A percentile compares a stretch with the other conserved stretches of the same genome.
Evolutionary conservation across 2,329 filamentous ascomycete genomes (phyloP).

Genomic region (Penicillium sp.): DNA sequence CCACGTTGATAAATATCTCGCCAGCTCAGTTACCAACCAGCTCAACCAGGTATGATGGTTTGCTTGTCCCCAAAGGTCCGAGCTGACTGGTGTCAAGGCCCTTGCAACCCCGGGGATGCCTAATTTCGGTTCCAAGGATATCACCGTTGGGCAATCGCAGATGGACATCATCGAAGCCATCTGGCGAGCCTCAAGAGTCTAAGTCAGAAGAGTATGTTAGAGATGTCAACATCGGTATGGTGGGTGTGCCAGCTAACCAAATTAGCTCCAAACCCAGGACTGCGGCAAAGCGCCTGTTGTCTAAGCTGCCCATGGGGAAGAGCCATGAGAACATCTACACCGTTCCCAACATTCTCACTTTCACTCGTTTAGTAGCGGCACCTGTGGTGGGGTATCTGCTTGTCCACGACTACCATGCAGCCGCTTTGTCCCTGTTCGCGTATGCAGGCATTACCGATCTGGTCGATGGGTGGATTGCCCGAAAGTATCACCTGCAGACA

Average conservation of each 20-base stretch:
- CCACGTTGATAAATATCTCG: constrained; percentile 6
- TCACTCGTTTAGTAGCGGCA: constrained; percentile 78
- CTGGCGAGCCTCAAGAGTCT: constrained; percentile 16
- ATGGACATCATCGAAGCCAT: constrained; percentile 25
- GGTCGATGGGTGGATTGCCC: constrained; percentile 90
- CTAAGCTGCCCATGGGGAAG: constrained; percentile 31
- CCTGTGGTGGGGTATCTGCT: constrained; percentile 88
- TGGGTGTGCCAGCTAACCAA: background rate
- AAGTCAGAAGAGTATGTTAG: constrained; percentile 13
- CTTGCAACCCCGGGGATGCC: background rate
- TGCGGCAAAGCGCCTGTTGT: constrained; percentile 33
- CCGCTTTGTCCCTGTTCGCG: constrained; percentile 81
- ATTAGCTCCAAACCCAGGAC: constrained; percentile 17
- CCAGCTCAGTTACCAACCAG: constrained; percentile 4
- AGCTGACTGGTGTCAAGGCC: constrained; percentile 9
- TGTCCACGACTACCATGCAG: constrained; percentile 74
- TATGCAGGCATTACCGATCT: constrained; percentile 92
- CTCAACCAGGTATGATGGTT: constrained; percentile 17
- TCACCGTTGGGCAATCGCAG: constrained; percentile 16
- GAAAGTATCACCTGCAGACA: constrained; percentile 82
- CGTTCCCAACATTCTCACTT: constrained; percentile 88
- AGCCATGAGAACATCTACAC: constrained; percentile 92
- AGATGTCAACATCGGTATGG: background rate
- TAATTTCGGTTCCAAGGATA: constrained; percentile 2
- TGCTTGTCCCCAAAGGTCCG: too few relatives aligned